Evolutionary conservation across 2,329 filamentous ascomycete genomes (phyloP), one percentile per base, ranked within the genome.

Genomic region (Didymella lethalis): DNA sequence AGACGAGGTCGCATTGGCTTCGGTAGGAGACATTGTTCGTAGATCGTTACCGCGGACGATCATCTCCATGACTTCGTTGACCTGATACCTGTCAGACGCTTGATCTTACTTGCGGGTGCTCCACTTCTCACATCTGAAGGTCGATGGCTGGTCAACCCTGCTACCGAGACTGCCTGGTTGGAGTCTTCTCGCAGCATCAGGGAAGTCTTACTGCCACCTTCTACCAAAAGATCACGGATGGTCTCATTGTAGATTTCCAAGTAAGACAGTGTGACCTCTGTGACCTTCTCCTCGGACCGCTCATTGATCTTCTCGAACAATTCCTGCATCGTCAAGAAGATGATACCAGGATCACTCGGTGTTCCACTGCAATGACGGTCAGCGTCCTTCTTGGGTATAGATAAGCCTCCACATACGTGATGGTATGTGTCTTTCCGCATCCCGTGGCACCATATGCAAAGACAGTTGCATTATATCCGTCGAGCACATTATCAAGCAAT

Each of bases 231-330:
- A 80, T 99, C 95, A 51, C 95, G 91, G 70, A 99, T 99, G 0
- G 93, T 97, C 81, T 99, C 95, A 75, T 99, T 99, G 84, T 99
- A 99, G 64, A 99, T 99, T 75, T 99, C 95, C 36, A 99, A 85
- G 72, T 98, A 99, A 0, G 93, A 97, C 16, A 99, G 86, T 0
- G 93, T 92, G 53, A 99, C 83, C 71, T 98, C 95, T 3, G 93
- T 95, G 28, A 88, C 84, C 78, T 97, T 98, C 61, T 97, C 93
- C 57, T 90, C 88, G 62, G 89, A 89, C 53, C 91, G 81, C 56
- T 98, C 95, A n/a, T 84, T 82, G 66, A 99, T 97, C 77, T 94
- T 92, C 80, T 99, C 95, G 73, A 99, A 99, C 25, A 99, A 83
- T 78, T 99, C 95, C 78, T 98, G 94, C 93, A 99, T 99, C 0